Evolutionary conservation across 108 stramenopile genomes (phyloP), one percentile per base, ranked within the genome.

Genomic region (Schizochytrium sp.): DNA sequence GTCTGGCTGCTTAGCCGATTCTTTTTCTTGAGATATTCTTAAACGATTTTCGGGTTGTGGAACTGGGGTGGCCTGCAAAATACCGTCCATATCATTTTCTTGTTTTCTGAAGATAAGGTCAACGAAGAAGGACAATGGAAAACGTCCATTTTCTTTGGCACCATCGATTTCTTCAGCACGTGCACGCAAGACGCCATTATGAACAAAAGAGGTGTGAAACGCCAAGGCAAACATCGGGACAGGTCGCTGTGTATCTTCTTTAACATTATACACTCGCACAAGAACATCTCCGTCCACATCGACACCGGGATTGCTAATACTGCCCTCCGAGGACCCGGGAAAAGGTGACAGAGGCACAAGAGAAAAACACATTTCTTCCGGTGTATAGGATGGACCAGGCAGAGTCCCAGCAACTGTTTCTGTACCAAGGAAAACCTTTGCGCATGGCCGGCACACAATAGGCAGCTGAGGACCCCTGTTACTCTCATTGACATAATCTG

Each of bases 211-310:
- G 7, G 50, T 55, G 76, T 83, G 76, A 55, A 83, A 83, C 4
- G 76, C 76, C 13, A 83, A 55, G 76, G 76, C 76, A 83, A 83
- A 83, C 76, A 83, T 83, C n/a, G 76, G 76, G 5, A n/a, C 38
- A 13, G 76, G 5, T 10, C 50, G 50, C 47, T 83, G 47, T 40
- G 47, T 49, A 8, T 83, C 45, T 53, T 55, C 50, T 5, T 83
- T 1, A 17, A n/a, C 47, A 40, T 83, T 47, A 2, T 83, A 83
- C 38, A 49, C 47, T n/a, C 76, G 76, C 45, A 83, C 53, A 40
- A 83, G 76, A 53, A 83, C 76, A 53, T 83, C 76, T 47, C 76
- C 76, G 12, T 13, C 12, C 17, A 83, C 50, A 42, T n/a, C 53
- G 38, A 83, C 76, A 8, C 76, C 76, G 13, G 76, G 50, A 8